Evolutionary conservation across 257 asterid genomes (phyloP), one percentile per base, ranked within the genome.

Genomic region (Lavandula angustifolia): DNA sequence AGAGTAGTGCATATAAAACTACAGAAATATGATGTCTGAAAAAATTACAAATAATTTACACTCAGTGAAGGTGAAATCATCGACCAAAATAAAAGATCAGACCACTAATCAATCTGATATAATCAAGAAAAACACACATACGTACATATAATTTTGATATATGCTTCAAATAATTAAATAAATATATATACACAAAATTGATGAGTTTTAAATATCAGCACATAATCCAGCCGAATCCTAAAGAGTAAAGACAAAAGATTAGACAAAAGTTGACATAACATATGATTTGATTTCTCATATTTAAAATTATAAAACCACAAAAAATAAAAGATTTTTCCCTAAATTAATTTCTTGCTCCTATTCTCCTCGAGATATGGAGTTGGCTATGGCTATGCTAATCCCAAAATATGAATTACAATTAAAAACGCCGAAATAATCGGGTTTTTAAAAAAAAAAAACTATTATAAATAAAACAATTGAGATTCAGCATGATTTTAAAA

Each of bases 141-240:
- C n/a, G n/a, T n/a, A n/a, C n/a, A n/a, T n/a, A n/a, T n/a, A n/a
- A n/a, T n/a, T n/a, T n/a, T n/a, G n/a, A n/a, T n/a, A n/a, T n/a
- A n/a, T n/a, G n/a, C n/a, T n/a, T n/a, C n/a, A n/a, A n/a, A n/a
- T n/a, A n/a, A n/a, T n/a, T n/a, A 57, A 18, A 3, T 37, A 48
- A 58, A 8, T 29, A 5, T 68, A 12, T 44, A 38, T 43, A 13
- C 22, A 5, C 14, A 6, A 41, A 12, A 44, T 6, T 16, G 17
- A 22, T 40, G 4, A 16, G 38, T 16, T 18, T 42, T 10, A 37
- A 42, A 17, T 6, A 40, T 66, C 10, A 81, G 75, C 87, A 86
- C 47, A 80, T 68, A 62, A 86, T 84, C 62, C 78, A 78, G 85
- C 87, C 72, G 80, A 82, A 84, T 86, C 88, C 83, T 44, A 69